Percentiles rank a stretch among this genome's conserved stretches.
These are phyloP conservation scores for Venturia oleaginea DNA, from an alignment of 2,329 filamentous ascomycete species.

Conservation along the genomic window DNA sequence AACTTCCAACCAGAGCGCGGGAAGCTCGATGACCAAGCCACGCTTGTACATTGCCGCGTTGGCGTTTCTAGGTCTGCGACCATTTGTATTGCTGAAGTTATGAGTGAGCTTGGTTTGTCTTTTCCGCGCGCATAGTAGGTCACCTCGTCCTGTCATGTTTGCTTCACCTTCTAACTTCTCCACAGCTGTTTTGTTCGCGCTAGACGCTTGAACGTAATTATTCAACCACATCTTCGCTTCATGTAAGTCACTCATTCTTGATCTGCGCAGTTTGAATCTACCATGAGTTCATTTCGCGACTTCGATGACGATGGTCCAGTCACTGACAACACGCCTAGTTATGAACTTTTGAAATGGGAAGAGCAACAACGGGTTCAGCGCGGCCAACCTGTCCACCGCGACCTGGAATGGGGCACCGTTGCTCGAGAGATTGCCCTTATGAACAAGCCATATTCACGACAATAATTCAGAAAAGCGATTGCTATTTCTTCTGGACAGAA, in stretches of 20 bases:
- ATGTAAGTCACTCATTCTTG: conserved; percentile 42
- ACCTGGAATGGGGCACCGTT: conserved; percentile 86
- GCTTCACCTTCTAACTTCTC: conserved; percentile 14
- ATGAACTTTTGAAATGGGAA: conserved; percentile 95
- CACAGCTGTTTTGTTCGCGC: conserved; percentile 79
- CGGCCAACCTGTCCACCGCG: conserved; percentile 52
- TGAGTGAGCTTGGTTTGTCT: conserved; percentile 70
- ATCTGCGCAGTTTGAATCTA: neutral
- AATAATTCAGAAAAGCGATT: conserved; percentile 16
- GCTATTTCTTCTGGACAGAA: neutral
- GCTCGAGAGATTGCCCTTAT: conserved; percentile 85
- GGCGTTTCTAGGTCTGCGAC: conserved; percentile 93
- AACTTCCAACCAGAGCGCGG: conserved; percentile 57
- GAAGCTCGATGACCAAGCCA: conserved; percentile 66
- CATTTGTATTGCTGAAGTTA: conserved; percentile 98
- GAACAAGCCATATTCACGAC: conserved; percentile 87
- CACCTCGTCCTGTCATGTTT: neutral
- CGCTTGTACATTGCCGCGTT: conserved; percentile 90
- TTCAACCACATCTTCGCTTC: conserved; percentile 91
- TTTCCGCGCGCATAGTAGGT: conserved; percentile 80
- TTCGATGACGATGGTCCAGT: neutral
- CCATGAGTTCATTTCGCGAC: neutral
- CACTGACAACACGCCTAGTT: conserved; percentile 27
- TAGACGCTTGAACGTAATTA: conserved; percentile 89
- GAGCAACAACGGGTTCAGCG: conserved; percentile 57